phyloP scores from a whole-genome alignment of 495 filamentous ascomycete genomes.

The Xylaria bambusicola region DNA sequence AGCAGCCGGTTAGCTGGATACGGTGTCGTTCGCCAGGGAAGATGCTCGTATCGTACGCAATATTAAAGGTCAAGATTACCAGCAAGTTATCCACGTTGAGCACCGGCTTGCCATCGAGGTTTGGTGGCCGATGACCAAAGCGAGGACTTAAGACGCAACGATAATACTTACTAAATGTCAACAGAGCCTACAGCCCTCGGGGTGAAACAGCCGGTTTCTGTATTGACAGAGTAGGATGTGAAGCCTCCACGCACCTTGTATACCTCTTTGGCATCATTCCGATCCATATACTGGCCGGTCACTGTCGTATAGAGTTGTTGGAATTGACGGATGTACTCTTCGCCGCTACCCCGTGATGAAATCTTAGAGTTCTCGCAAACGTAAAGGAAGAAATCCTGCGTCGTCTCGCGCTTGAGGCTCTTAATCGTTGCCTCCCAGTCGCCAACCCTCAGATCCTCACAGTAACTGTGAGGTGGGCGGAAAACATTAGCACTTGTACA shows the following conservation, averaged over 20 bases:
- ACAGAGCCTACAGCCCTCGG: no score
- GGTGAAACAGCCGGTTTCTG: constrained; percentile 19
- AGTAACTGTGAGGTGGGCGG: no score
- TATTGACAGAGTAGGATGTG: constrained; percentile 19
- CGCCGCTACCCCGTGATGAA: constrained; percentile 17
- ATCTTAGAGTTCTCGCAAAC: constrained; percentile 29
- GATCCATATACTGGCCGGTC: constrained; percentile 26
- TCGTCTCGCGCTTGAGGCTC: neutral
- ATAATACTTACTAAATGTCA: no score
- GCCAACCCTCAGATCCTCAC: neutral
- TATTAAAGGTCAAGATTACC: constrained; percentile 30
- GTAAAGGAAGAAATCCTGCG: constrained; percentile 28
- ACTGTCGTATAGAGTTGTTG: constrained; percentile 28
- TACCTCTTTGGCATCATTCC: constrained; percentile 29
- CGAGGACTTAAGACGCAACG: no score
- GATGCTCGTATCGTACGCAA: constrained; percentile 30
- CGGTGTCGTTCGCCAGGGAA: constrained; percentile 28
- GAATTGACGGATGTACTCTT: constrained; percentile 31
- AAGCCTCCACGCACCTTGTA: constrained; percentile 28
- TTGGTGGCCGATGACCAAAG: constrained; percentile 17
- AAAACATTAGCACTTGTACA: no score
- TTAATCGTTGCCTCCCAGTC: neutral
- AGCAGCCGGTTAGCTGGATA: constrained; percentile 12
- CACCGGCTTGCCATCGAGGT: constrained; percentile 28
- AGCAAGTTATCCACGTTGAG: constrained; percentile 24